Percentiles rank a stretch among this genome's conserved stretches.
Evolutionary conservation across 306 rosid genomes (phyloP).

Genomic region (Chamaecrista fasciculata): DNA sequence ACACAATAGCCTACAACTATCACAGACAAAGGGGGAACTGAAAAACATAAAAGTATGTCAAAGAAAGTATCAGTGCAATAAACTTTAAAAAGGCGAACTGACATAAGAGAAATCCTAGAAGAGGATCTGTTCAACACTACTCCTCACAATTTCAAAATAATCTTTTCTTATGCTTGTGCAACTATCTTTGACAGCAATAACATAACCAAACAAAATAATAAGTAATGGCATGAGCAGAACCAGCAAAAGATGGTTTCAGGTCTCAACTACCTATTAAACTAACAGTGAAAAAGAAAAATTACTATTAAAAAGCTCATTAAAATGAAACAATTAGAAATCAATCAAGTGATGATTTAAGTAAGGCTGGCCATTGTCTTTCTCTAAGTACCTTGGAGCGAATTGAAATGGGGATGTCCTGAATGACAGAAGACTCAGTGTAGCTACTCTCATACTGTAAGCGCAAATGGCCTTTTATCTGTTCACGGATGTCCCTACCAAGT

Average conservation of each 20-base stretch:
- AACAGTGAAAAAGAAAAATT: neutral
- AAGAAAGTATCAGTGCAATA: neutral
- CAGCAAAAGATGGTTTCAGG: conserved; percentile 15
- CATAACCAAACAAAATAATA: neutral
- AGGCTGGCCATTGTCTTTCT: conserved; percentile 6
- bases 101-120: neutral
- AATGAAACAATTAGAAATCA: neutral
- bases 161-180: neutral
- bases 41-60: conserved; percentile 3
- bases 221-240: conserved; percentile 6
- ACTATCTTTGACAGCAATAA: conserved; percentile 8
- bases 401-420: conserved; percentile 82
- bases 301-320: neutral
- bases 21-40: neutral
- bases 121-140: conserved; percentile 5
- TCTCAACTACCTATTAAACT: neutral
- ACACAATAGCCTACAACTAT: neutral
- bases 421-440: conserved; percentile 79
- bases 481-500: conserved; percentile 79
- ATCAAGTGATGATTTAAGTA: neutral
- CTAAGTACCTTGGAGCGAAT: conserved; percentile 78
- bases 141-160: neutral
- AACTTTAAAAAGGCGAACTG: neutral
- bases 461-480: conserved; percentile 88
- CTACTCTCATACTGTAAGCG: conserved; percentile 92